Percentiles rank a stretch among this genome's conserved stretches.
These are phyloP conservation scores for Exophiala sp. DNA, from an alignment of 2,329 filamentous ascomycete species.

Conservation along the genomic window DNA sequence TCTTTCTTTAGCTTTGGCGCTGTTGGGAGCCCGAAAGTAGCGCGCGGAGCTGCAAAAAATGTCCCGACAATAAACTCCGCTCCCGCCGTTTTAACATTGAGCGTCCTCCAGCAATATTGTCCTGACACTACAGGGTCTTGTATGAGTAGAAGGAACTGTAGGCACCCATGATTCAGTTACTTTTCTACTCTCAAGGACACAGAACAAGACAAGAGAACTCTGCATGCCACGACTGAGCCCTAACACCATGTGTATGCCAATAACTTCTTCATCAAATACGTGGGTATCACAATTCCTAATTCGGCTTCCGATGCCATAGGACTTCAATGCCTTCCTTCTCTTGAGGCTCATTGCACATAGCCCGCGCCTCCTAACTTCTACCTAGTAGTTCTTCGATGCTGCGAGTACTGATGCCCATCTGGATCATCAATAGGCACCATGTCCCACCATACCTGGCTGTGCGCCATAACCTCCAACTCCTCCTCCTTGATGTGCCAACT, in stretches of 20 bases:
- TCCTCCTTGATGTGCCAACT: constrained; percentile 18
- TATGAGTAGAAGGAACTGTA: too few species aligned
- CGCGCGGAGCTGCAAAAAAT: constrained; percentile 3
- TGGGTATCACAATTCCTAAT: constrained; percentile 9
- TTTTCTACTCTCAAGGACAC: too few species aligned
- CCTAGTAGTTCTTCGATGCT: background rate
- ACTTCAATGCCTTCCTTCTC: too few species aligned
- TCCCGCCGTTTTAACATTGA: too few species aligned
- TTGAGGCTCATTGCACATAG: too few species aligned
- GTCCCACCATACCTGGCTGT: constrained; percentile 25
- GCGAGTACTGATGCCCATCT: background rate
- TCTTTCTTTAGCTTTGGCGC: constrained; percentile 11
- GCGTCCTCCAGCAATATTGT: too few species aligned
- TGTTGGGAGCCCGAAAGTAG: constrained; percentile 23
- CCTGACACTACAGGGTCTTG: too few species aligned
- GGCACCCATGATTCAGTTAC: too few species aligned
- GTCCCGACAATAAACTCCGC: background rate
- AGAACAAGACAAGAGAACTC: too few species aligned
- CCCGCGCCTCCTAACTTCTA: background rate
- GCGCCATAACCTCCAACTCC: constrained; percentile 22
- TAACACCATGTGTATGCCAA: background rate
- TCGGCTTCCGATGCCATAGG: too few species aligned
- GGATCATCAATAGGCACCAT: constrained; percentile 13
- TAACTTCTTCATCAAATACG: background rate
- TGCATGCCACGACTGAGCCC: too few species aligned